phyloP scores from a whole-genome alignment of 1,284 basidiomycete genomes.

The Trametes sp. region DNA sequence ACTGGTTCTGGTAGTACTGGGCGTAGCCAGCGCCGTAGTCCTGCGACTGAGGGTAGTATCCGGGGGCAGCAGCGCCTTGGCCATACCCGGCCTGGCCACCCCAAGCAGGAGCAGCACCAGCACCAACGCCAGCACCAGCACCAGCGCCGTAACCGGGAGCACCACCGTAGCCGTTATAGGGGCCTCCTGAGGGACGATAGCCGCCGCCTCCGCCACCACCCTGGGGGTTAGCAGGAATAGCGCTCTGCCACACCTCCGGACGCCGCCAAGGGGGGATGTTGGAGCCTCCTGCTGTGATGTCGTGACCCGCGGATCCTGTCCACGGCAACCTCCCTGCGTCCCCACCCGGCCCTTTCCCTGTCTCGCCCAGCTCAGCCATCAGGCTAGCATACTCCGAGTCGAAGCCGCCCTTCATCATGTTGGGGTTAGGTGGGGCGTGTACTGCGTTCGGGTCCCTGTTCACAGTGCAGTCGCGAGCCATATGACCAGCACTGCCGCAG shows the following conservation, averaged over 20 bases:
- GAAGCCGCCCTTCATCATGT: conserved; percentile 74
- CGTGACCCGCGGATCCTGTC: conserved; percentile 70
- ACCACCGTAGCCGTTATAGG: conserved; percentile 39
- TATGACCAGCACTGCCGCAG: conserved; percentile 94
- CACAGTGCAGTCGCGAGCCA: conserved; percentile 95
- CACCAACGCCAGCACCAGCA: conserved; percentile 19
- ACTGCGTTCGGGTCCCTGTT: conserved; percentile 76
- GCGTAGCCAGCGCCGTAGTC: conserved; percentile 82
- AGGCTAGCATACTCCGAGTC: conserved; percentile 97
- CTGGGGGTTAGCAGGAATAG: conserved; percentile 47
- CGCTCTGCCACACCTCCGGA: conserved; percentile 81
- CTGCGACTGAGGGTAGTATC: conserved; percentile 48
- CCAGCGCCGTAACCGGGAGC: conserved; percentile 36
- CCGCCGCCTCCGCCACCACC: conserved; percentile 43
- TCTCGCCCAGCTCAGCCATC: conserved; percentile 98
- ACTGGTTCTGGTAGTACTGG: conserved; percentile 84
- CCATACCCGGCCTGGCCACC: conserved; percentile 51
- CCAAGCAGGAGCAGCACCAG: conserved; percentile 36
- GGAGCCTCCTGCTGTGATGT: conserved; percentile 80
- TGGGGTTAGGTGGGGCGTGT: conserved; percentile 43
- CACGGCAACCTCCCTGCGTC: conserved; percentile 65
- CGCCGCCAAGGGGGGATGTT: conserved; percentile 88
- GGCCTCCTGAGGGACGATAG: conserved; percentile 48
- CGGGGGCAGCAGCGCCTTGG: conserved; percentile 17
- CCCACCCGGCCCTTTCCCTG: conserved; percentile 61